These are phyloP conservation scores for Omphalotus olearius DNA, from an alignment of 1,284 basidiomycete species.

Conservation along the genomic window DNA sequence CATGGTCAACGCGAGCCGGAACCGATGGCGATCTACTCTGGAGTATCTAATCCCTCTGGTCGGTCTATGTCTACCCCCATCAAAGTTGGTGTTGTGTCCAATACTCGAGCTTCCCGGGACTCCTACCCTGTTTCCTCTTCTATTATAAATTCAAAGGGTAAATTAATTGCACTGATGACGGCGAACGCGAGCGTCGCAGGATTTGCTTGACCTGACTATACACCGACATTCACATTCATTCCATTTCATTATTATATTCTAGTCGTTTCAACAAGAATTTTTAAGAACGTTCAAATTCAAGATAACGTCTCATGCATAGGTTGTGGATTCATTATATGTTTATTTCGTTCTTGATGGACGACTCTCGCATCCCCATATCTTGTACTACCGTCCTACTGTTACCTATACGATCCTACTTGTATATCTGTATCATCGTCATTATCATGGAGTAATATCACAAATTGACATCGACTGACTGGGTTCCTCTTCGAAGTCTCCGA, in stretches of 20 bases:
- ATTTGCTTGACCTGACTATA: neutral
- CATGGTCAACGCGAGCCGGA: neutral
- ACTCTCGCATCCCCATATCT: constrained; percentile 7
- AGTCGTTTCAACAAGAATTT: too few species aligned
- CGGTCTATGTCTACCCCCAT: constrained; percentile 1
- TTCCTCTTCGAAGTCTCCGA: too few species aligned
- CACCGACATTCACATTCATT: neutral
- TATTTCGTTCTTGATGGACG: constrained; percentile 16
- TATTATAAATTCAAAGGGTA: constrained; percentile 4
- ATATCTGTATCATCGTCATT: constrained; percentile 3
- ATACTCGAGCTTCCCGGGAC: neutral
- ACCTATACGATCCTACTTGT: constrained; percentile 6
- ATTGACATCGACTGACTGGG: too few species aligned
- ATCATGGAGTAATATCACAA: constrained; percentile 1
- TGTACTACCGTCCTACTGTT: constrained; percentile 2
- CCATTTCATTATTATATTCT: constrained; percentile 4
- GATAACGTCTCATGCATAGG: too few species aligned
- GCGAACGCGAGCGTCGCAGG: constrained; percentile 7
- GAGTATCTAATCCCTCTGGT: neutral
- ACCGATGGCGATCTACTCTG: too few species aligned
- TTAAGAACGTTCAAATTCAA: too few species aligned
- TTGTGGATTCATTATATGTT: constrained; percentile 14
- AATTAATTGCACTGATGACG: constrained; percentile 4
- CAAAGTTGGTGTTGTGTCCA: neutral
- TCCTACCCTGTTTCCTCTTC: constrained; percentile 3